These are phyloP conservation scores for Ceriops tagal DNA, from an alignment of 345 rosid species.

Conservation along the genomic window DNA sequence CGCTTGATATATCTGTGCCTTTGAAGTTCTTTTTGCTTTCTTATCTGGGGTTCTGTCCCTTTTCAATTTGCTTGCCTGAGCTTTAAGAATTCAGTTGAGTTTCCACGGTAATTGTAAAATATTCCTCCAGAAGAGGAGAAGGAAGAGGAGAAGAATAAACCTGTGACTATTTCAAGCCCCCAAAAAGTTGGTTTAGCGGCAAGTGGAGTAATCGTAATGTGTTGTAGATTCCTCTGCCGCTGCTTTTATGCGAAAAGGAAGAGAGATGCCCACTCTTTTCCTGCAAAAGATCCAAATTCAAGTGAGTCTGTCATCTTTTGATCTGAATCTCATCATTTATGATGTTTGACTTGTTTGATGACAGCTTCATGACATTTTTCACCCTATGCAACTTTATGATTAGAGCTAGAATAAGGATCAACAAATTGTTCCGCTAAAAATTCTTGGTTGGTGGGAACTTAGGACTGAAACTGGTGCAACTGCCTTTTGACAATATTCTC, in stretches of 20 bases:
- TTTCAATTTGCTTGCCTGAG: slow-evolving; percentile 5
- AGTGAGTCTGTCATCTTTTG: slow-evolving; percentile 40
- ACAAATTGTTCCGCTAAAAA: background rate
- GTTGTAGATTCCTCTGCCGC: slow-evolving; percentile 56
- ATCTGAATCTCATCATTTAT: slow-evolving; percentile 3
- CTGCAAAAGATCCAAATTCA: slow-evolving; percentile 54
- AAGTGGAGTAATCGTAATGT: slow-evolving; percentile 49
- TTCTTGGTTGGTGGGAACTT: background rate
- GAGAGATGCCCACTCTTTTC: slow-evolving; percentile 52
- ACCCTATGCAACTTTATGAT: slow-evolving; percentile 3
- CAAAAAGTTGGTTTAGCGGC: slow-evolving; percentile 43
- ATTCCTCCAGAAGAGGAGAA: slow-evolving; percentile 12
- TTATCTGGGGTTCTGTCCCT: slow-evolving; percentile 3
- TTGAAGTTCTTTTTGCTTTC: slow-evolving; percentile 4
- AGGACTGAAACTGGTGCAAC: too few relatives aligned
- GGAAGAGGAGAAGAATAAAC: slow-evolving; percentile 14
- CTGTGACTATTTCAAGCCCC: slow-evolving; percentile 11
- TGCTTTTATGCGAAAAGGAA: slow-evolving; percentile 57
- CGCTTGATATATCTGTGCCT: background rate
- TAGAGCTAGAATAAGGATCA: background rate
- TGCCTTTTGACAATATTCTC: slow-evolving; percentile 2
- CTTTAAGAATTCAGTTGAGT: slow-evolving; percentile 14
- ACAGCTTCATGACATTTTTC: background rate
- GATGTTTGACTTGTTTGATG: background rate
- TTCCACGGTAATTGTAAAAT: background rate